These are phyloP conservation scores for Pulveroboletus sp. DNA, from an alignment of 768 basidiomycete genomes.

Conservation along the genomic window DNA sequence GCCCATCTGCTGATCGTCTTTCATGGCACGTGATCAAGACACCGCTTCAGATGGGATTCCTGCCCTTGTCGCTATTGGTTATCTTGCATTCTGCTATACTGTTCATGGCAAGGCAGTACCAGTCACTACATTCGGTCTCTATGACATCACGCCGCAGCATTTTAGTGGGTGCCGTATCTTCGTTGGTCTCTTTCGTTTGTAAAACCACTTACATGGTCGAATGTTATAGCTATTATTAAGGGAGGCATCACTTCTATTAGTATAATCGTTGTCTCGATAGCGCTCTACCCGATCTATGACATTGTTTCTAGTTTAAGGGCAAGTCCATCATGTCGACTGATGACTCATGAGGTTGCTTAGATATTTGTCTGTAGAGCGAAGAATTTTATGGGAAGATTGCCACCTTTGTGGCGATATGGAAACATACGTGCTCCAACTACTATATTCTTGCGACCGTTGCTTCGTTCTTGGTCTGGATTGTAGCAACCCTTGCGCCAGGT, in stretches of 20 bases:
- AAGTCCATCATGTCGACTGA: background rate
- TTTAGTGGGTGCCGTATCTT: slow-evolving; percentile 10
- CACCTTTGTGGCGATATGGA: slow-evolving; percentile 13
- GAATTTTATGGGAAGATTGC: slow-evolving; percentile 24
- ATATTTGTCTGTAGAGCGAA: slow-evolving; percentile 14
- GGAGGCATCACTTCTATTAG: slow-evolving; percentile 25
- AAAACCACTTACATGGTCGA: background rate
- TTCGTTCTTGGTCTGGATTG: slow-evolving; percentile 19
- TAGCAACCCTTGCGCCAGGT: slow-evolving; percentile 22
- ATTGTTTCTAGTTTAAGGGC: slow-evolving; percentile 18
- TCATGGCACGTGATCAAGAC: slow-evolving; percentile 10
- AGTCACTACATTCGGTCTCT: slow-evolving; percentile 22
- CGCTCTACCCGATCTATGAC: slow-evolving; percentile 20
- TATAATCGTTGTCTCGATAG: slow-evolving; percentile 28
- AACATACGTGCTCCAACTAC: slow-evolving; percentile 18
- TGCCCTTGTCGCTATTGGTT: slow-evolving; percentile 27
- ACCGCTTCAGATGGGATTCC: slow-evolving; percentile 14
- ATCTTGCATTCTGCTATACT: slow-evolving; percentile 27
- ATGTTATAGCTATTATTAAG: slow-evolving; percentile 22
- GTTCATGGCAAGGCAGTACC: slow-evolving; percentile 22
- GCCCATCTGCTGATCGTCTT: background rate
- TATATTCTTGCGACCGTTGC: slow-evolving; percentile 16
- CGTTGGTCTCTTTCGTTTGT: background rate
- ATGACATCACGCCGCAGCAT: slow-evolving; percentile 15
- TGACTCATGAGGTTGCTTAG: background rate